Evolutionary conservation across 2,329 filamentous ascomycete species (phyloP).

Genomic region (Tolypocladium ovalisporum): DNA sequence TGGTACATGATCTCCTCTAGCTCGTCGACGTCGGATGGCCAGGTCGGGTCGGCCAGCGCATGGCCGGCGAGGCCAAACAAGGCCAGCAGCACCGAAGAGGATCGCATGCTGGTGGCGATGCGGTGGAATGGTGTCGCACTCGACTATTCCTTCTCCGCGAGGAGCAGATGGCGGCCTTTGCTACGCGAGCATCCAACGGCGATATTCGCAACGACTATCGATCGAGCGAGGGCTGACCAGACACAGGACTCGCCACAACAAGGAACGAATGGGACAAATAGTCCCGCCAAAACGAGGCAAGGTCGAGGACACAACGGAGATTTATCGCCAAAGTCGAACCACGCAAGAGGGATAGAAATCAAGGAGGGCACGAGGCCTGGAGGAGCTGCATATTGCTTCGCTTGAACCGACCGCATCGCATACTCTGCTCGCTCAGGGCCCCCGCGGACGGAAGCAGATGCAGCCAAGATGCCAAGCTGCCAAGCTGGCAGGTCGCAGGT

Average conservation of each 20-base stretch:
- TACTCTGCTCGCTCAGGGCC: not conserved
- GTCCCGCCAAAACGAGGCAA: not conserved
- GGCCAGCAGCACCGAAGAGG: slow-evolving; percentile 16
- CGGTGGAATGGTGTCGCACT: not conserved
- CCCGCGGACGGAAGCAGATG: not conserved
- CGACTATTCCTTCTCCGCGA: not conserved
- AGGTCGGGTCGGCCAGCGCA: slow-evolving; percentile 40
- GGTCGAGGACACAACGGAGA: not conserved
- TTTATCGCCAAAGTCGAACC: no score
- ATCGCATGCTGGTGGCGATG: slow-evolving; percentile 9
- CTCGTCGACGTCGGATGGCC: slow-evolving; percentile 49
- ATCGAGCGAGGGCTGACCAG: not conserved
- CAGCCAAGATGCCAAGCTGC: not conserved
- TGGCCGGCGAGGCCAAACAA: slow-evolving; percentile 24
- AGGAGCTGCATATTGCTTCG: not conserved
- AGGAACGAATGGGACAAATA: not conserved
- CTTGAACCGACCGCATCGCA: not conserved
- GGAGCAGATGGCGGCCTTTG: not conserved
- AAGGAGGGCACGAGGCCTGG: not conserved
- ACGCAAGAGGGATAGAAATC: not conserved
- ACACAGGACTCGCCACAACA: not conserved
- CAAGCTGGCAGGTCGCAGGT: not conserved
- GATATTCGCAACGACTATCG: not conserved
- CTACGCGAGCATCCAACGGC: not conserved
- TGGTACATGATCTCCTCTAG: slow-evolving; percentile 55